phyloP scores from a whole-genome alignment of 1,284 basidiomycete species.

The Tetrapyrgos nigripes region DNA sequence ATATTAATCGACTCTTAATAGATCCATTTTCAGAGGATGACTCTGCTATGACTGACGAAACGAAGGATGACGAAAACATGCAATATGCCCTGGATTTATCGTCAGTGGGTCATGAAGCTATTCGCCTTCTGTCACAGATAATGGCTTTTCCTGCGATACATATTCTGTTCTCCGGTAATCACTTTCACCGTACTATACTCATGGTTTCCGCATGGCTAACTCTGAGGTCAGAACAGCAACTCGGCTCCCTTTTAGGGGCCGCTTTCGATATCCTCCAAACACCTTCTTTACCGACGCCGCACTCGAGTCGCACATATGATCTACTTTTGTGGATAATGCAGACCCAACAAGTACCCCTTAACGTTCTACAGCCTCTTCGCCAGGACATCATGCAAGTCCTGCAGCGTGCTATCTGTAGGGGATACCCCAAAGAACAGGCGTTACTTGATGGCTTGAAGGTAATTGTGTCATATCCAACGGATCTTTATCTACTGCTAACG shows the following conservation, averaged over 20 bases:
- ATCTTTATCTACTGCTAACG: conserved; percentile 15
- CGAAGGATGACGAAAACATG: conserved; percentile 25
- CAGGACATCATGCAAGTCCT: conserved; percentile 38
- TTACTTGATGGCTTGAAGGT: conserved; percentile 52
- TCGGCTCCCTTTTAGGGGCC: conserved; percentile 48
- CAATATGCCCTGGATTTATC: conserved; percentile 47
- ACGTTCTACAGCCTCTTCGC: conserved; percentile 38
- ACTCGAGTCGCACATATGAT: conserved; percentile 50
- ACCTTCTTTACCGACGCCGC: conserved; percentile 43
- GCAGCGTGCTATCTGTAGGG: conserved; percentile 39
- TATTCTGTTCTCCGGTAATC: conserved; percentile 55
- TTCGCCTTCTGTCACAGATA: conserved; percentile 55
- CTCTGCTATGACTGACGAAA: conserved; percentile 28
- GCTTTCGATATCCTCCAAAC: conserved; percentile 39
- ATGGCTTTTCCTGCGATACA: conserved; percentile 50
- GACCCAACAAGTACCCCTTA: conserved; percentile 50
- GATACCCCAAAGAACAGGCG: conserved; percentile 28
- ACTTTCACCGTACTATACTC: conserved; percentile 1
- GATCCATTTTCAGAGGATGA: conserved; percentile 1
- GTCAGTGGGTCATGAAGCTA: conserved; percentile 54
- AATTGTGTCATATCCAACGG: not conserved
- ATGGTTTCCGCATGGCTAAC: not conserved
- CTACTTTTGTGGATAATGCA: conserved; percentile 56
- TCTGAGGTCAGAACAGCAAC: conserved; percentile 42
- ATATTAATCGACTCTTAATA: conserved; percentile 9